Conservation (phyloP, 176 grass and related monocot species). For the Carex scoparia region DNA sequence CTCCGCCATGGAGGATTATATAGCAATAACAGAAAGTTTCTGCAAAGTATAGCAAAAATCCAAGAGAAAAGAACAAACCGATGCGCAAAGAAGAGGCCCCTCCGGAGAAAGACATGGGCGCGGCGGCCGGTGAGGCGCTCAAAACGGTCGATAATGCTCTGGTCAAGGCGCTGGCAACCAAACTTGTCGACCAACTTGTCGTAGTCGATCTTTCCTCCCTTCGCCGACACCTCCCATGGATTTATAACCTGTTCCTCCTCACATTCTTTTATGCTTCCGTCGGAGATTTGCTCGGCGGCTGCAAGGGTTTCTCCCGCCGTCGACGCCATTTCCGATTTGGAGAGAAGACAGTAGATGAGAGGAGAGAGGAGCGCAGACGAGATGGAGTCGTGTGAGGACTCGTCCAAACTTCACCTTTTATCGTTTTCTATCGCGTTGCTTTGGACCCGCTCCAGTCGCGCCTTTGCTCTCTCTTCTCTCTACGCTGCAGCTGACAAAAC, state of each 20-base stretch:
- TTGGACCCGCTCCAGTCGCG: no score
- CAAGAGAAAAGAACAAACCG: slow-evolving; percentile 14
- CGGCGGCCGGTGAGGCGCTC: slow-evolving; percentile 43
- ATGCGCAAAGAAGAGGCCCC: slow-evolving; percentile 93
- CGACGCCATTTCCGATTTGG: no score
- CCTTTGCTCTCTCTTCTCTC: no score
- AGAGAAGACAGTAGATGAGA: no score
- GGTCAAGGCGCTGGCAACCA: slow-evolving; percentile 72
- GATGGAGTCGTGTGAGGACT: no score
- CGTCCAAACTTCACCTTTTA: no score
- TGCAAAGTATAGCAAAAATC: background rate
- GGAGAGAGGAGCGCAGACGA: no score
- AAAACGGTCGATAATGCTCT: slow-evolving; percentile 42
- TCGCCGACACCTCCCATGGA: slow-evolving; percentile 89
- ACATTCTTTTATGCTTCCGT: background rate
- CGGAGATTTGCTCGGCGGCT: background rate
- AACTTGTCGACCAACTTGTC: slow-evolving; percentile 95
- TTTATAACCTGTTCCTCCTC: slow-evolving; percentile 77
- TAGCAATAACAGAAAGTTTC: no score
- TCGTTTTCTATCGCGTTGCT: no score
- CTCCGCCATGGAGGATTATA: no score
- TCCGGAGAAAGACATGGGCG: slow-evolving; percentile 70
- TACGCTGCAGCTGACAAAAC: no score
- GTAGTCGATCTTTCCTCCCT: slow-evolving; percentile 83
- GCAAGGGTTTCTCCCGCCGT: background rate